A percentile compares a stretch with the other conserved stretches of the same genome.
Conservation (phyloP, 2,329 filamentous ascomycete species). For the Whalleya microplaca region DNA sequence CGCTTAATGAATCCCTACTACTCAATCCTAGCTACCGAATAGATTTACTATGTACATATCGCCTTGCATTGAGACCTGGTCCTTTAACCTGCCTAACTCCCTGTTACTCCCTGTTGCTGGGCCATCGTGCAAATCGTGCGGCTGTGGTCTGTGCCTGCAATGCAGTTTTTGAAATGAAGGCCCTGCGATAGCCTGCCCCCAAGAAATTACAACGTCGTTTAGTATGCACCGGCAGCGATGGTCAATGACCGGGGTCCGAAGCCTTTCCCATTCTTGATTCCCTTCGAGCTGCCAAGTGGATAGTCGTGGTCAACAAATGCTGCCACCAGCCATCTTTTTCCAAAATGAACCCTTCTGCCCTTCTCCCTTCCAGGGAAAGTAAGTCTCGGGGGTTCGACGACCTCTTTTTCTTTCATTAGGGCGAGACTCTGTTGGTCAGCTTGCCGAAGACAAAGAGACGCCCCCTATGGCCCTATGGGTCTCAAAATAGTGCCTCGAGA, state of each 20-base stretch:
- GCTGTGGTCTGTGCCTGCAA: conserved; percentile 32
- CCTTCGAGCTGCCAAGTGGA: conserved; percentile 5
- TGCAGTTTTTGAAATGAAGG: conserved; percentile 33
- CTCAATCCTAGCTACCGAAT: not conserved
- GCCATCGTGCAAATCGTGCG: conserved; percentile 31
- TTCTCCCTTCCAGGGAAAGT: conserved; percentile 18
- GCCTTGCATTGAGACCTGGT: conserved; percentile 24
- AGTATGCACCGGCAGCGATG: conserved; percentile 31
- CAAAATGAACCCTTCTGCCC: conserved; percentile 5
- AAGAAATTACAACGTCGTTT: conserved; percentile 39
- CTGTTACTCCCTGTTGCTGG: conserved; percentile 19
- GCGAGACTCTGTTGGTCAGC: conserved; percentile 12
- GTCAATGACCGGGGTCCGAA: conserved; percentile 22
- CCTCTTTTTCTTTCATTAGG: conserved; percentile 3
- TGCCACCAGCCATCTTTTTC: conserved; percentile 5
- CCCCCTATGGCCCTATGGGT: conserved; percentile 10
- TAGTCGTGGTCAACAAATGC: conserved; percentile 6
- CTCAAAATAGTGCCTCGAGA: conserved; percentile 9
- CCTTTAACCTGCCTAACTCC: conserved; percentile 17
- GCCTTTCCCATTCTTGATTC: conserved; percentile 11
- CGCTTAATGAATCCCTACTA: not conserved
- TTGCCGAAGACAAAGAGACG: conserved; percentile 9
- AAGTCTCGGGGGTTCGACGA: conserved; percentile 11
- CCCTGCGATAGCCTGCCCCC: conserved; percentile 29
- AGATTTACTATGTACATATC: conserved; percentile 1